phyloP scores from a whole-genome alignment of 2,329 filamentous ascomycete species.

The Phaeophleospora eucalypticola region DNA sequence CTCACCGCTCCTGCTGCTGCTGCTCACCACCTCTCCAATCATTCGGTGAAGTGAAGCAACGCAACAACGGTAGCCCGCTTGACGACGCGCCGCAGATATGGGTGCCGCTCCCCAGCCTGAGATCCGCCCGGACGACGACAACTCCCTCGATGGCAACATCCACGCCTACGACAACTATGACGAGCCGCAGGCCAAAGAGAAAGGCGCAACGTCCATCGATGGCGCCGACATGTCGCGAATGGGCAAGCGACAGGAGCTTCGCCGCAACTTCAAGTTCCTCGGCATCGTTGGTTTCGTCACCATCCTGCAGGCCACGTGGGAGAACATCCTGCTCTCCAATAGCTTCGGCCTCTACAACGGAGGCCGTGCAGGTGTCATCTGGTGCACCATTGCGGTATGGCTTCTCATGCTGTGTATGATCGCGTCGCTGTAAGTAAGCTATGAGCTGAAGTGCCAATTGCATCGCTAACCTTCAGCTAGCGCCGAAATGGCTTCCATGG shows the following conservation, averaged over 20 bases:
- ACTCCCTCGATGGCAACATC: conserved; percentile 22
- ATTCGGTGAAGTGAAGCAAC: too few relatives aligned
- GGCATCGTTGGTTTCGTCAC: conserved; percentile 52
- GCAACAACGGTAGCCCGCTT: too few relatives aligned
- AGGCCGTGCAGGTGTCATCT: conserved; percentile 27
- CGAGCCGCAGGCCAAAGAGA: conserved; percentile 19
- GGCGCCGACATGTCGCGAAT: conserved; percentile 46
- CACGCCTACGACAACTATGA: conserved; percentile 14
- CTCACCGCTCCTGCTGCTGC: background rate
- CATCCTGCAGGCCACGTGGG: conserved; percentile 54
- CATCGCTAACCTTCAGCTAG: conserved; percentile 12
- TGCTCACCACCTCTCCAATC: background rate
- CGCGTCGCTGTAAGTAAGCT: conserved; percentile 25
- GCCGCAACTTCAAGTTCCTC: conserved; percentile 49
- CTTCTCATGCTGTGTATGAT: conserved; percentile 31
- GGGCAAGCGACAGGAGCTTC: conserved; percentile 50
- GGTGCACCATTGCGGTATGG: conserved; percentile 33
- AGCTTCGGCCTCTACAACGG: conserved; percentile 31
- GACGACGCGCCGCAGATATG: too few relatives aligned
- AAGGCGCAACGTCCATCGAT: conserved; percentile 34
- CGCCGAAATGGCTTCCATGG: conserved; percentile 33
- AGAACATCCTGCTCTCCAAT: conserved; percentile 41
- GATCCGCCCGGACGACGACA: conserved; percentile 20
- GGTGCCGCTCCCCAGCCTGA: conserved; percentile 12
- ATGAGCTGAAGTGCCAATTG: background rate